Base-by-base conservation (phyloP, 2,329 filamentous ascomycete genomes). In the Acephala macrosclerotiorum region DNA sequence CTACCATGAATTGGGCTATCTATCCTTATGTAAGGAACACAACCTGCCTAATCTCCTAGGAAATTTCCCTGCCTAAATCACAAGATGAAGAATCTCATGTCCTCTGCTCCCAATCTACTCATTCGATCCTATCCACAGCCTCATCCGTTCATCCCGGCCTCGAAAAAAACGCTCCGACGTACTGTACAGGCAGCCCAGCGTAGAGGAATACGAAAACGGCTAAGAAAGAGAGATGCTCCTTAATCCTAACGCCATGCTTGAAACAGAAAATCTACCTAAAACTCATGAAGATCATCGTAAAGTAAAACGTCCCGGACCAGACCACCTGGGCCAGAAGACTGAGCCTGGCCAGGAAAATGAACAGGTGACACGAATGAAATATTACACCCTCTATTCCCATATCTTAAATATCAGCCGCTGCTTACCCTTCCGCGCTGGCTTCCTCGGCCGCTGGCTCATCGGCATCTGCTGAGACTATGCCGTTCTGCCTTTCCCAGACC, bases 401-500 rank as follows among this genome's bases (percentile, higher is more conserved):
- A 49, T 53, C 49, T 42, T n/a, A 53, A n/a, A 29, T 33, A 16
- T 53, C 49, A 53, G 1, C 49, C 25, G 25, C 12, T 33, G 25
- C 45, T 33, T 33, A 25, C 12, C 49, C 58, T 33, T 61, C 60
- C 16, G 29, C 58, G 14, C 18, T 57, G 3, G 26, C 60, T 3
- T 64, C 65, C n/a, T 61, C 61, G 5, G 25, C 29, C n/a, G 36
- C 61, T 8, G 55, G 45, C 40, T 65, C 62, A 40, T 60, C 67
- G 16, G 61, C 69, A 68, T 75, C 74, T 7, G 72, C 74, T 51
- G 72, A 70, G 8, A 72, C 73, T 72, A 75, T 74, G 8, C 87
- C 88, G 71, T 90, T 90, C 80, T 86, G 84, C 49, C 87, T 80
- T 72, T 90, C 87, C 88, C 88, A 91, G 14, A 90, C 92, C 77